These are phyloP conservation scores for Aspergillus terreus DNA, from an alignment of 2,329 filamentous ascomycete genomes.

Conservation along the genomic window DNA sequence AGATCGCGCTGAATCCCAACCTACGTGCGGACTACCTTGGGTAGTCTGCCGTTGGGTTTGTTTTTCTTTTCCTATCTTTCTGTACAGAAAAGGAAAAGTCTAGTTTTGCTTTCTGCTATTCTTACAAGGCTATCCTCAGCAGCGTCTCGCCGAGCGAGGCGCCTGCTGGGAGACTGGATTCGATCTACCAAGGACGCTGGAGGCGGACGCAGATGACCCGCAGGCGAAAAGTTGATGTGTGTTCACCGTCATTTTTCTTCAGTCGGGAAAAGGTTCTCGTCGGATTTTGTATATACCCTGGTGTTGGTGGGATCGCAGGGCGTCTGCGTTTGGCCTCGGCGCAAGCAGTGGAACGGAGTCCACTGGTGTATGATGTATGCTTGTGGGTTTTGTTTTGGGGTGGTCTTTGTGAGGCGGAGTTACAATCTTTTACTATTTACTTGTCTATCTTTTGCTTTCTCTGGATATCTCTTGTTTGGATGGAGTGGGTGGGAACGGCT, in stretches of 20 bases:
- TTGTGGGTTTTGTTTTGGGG: constrained; percentile 11
- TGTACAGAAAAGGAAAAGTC: constrained; percentile 22
- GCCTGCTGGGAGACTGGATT: constrained; percentile 9
- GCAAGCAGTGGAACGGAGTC: constrained; percentile 19
- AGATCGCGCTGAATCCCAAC: constrained; percentile 32
- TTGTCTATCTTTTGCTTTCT: constrained; percentile 8
- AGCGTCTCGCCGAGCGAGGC: constrained; percentile 18
- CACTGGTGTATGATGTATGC: constrained; percentile 30
- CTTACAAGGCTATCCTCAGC: not conserved
- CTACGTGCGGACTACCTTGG: constrained; percentile 30
- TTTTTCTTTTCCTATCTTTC: constrained; percentile 18
- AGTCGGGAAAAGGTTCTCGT: constrained; percentile 25
- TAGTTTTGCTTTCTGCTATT: constrained; percentile 16
- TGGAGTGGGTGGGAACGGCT: constrained; percentile 15
- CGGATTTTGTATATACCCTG: constrained; percentile 26
- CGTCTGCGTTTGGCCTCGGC: constrained; percentile 19
- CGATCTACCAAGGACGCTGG: not conserved
- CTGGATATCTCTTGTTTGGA: constrained; percentile 17
- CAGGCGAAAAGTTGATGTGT: constrained; percentile 21
- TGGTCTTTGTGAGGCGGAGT: constrained; percentile 16
- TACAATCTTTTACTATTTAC: constrained; percentile 20
- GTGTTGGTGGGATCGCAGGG: constrained; percentile 22
- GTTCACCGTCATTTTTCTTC: constrained; percentile 13
- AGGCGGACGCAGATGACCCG: constrained; percentile 9
- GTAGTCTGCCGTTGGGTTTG: constrained; percentile 4